phyloP scores from a whole-genome alignment of 768 basidiomycete species.

The Paxillus ammoniavirescens region DNA sequence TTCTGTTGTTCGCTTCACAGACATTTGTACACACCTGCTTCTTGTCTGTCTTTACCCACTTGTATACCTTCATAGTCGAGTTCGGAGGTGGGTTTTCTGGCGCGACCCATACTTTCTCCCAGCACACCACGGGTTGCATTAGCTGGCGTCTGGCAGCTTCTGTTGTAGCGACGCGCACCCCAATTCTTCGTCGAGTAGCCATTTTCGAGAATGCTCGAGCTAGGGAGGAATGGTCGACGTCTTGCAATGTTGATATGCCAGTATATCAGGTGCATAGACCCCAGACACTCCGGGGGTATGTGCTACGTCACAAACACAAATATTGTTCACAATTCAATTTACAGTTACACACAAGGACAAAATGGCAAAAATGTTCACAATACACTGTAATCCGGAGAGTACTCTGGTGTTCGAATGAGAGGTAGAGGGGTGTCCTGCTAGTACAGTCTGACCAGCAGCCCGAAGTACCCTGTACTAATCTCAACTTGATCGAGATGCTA shows the following conservation, averaged over 20 bases:
- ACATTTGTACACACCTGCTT: constrained; percentile 53
- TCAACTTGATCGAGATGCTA: neutral
- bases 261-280: constrained; percentile 8
- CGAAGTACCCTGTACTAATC: neutral
- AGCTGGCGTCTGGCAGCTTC: constrained; percentile 80
- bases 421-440: no score
- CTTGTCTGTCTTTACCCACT: constrained; percentile 82
- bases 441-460: neutral
- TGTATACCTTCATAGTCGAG: constrained; percentile 63
- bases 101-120: constrained; percentile 75
- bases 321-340: no score
- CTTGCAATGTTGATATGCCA: neutral
- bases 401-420: no score
- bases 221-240: neutral
- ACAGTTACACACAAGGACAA: no score
- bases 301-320: neutral
- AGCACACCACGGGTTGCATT: constrained; percentile 88
- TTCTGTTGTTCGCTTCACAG: neutral
- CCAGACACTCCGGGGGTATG: constrained; percentile 12
- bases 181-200: constrained; percentile 75
- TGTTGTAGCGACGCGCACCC: constrained; percentile 71
- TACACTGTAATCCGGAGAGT: no score
- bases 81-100: constrained; percentile 55
- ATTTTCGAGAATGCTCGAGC: constrained; percentile 33
- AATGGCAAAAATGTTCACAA: no score